Percentiles rank a stretch among this genome's conserved stretches.
Evolutionary conservation across 257 asterid species (phyloP).

Genomic region (Solanum pimpinellifolium): DNA sequence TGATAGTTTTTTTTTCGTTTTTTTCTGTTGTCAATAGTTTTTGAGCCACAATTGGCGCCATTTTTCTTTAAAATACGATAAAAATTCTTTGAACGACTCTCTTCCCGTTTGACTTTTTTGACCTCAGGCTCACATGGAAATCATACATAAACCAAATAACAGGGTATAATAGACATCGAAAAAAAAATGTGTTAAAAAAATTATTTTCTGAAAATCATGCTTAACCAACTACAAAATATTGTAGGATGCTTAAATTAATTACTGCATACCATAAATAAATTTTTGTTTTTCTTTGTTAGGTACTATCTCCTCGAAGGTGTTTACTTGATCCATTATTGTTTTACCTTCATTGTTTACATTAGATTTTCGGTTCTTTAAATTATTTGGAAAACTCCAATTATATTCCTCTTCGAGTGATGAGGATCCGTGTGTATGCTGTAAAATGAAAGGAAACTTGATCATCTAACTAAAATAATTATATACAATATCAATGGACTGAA

Average conservation of each 20-base stretch:
- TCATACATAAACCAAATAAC: no score
- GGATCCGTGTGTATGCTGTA: neutral
- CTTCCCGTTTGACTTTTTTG: no score
- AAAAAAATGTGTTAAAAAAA: no score
- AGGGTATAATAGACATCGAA: no score
- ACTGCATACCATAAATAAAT: no score
- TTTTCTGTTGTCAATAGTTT: no score
- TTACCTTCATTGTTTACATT: neutral
- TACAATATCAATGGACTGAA: neutral
- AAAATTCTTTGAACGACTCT: no score
- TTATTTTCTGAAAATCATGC: neutral
- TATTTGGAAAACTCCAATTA: neutral
- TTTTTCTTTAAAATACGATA: no score
- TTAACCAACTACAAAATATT: no score
- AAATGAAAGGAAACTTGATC: neutral
- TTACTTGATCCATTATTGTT: neutral
- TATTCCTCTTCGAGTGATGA: neutral
- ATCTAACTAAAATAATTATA: neutral
- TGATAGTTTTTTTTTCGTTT: neutral
- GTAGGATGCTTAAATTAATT: neutral
- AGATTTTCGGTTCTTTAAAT: neutral
- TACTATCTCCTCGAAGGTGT: neutral
- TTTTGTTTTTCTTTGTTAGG: neutral
- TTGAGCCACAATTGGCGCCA: no score
- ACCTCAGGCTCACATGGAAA: no score